These are phyloP conservation scores for Fusarium hainanense DNA, from an alignment of 2,329 filamentous ascomycete species.

Conservation along the genomic window DNA sequence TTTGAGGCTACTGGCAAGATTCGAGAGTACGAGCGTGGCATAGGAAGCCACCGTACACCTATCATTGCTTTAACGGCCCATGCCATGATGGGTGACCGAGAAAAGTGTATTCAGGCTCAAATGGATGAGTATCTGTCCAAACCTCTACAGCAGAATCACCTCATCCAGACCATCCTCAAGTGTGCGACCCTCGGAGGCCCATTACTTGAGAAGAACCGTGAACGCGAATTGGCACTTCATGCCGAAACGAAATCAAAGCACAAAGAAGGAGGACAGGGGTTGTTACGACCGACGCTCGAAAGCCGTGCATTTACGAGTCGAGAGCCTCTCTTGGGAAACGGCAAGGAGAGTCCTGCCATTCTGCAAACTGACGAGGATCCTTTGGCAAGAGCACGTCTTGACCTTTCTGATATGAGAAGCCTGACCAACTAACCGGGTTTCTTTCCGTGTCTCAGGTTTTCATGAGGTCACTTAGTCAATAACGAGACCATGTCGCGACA, in stretches of 20 bases:
- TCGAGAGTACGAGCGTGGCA: slow-evolving; percentile 88
- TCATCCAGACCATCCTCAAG: slow-evolving; percentile 97
- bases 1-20: slow-evolving; percentile 98
- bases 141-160: slow-evolving; percentile 93
- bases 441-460: slow-evolving; percentile 40
- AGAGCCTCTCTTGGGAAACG: slow-evolving; percentile 65
- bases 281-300: slow-evolving; percentile 59
- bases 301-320: slow-evolving; percentile 76
- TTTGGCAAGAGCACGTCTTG: slow-evolving; percentile 62
- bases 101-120: slow-evolving; percentile 97
- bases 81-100: slow-evolving; percentile 97
- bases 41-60: slow-evolving; percentile 84
- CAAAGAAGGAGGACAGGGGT: slow-evolving; percentile 52
- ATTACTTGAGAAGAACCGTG: slow-evolving; percentile 79
- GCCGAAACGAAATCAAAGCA: slow-evolving; percentile 60
- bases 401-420: slow-evolving; percentile 54
- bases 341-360: slow-evolving; percentile 71
- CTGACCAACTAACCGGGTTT: slow-evolving; percentile 50
- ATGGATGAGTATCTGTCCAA: slow-evolving; percentile 99
- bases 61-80: slow-evolving; percentile 98
- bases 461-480: slow-evolving; percentile 47
- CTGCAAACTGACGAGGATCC: slow-evolving; percentile 61
- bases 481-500: slow-evolving; percentile 20
- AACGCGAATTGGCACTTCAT: slow-evolving; percentile 66
- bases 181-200: slow-evolving; percentile 91